phyloP scores from a whole-genome alignment of 148 eudicot species.

The Bassia scoparia region DNA sequence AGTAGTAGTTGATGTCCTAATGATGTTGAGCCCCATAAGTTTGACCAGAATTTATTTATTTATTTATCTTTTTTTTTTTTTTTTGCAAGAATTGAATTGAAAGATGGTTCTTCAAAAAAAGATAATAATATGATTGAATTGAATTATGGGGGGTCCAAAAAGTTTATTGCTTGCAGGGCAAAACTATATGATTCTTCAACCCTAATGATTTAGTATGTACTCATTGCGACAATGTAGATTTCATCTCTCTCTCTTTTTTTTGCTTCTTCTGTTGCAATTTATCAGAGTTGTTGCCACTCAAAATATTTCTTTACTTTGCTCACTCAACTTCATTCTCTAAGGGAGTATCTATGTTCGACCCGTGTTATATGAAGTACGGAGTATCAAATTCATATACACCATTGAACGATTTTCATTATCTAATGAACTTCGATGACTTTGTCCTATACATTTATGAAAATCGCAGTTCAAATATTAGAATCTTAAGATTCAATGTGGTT shows the following conservation, averaged over 20 bases:
- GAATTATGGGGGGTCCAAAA: constrained; percentile 1
- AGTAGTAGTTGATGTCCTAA: constrained; percentile 32
- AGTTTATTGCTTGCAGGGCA: constrained; percentile 35
- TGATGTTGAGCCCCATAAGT: constrained; percentile 32
- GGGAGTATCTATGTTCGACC: background rate
- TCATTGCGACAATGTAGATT: constrained; percentile 29
- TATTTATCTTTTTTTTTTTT: no score
- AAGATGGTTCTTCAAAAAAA: background rate
- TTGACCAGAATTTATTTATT: constrained; percentile 18
- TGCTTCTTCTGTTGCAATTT: background rate
- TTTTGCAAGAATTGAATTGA: background rate
- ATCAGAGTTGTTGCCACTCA: constrained; percentile 11
- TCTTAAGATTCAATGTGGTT: no score
- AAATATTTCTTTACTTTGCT: background rate
- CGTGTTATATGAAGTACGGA: background rate
- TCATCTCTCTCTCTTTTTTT: constrained; percentile 21
- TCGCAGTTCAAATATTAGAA: no score
- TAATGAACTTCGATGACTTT: no score
- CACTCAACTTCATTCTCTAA: background rate
- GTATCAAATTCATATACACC: no score
- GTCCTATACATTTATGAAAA: no score
- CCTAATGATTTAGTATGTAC: constrained; percentile 30
- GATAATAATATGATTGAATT: background rate
- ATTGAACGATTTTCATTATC: no score
- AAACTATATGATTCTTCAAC: constrained; percentile 29